Base-by-base conservation (phyloP, 139 green algal genomes). In the Gonium pectorale region DNA sequence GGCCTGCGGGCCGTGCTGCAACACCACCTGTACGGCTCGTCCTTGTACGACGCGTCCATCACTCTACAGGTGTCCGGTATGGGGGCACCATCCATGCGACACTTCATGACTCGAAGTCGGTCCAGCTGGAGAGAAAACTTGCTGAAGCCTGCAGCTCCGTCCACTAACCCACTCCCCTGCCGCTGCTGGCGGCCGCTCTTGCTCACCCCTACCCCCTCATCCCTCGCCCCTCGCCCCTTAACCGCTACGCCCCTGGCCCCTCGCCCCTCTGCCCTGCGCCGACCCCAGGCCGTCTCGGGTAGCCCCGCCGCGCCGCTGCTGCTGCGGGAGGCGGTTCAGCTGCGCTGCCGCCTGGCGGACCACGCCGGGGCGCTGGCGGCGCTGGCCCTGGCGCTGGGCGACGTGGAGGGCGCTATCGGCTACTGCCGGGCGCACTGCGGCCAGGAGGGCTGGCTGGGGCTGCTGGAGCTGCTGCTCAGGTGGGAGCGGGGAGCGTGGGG, bases 391-490 rank as follows among this genome's bases (percentile, higher is more conserved):
- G 72, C 52, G 40, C 79, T 96, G 41, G 59, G 80, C 1, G 90
- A 96, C 75, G 87, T 95, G 29, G 79, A 87, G 24, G 87, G 54
- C 1, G 94, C 91, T 0, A 92, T 94, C 67, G 62, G 62, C 43
- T 97, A 97, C 90, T 96, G 93, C 75, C 78, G 67, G 19, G 37
- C 67, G 13, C 88, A 89, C 33, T 79, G 82, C 54, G 64, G 79
- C 9, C 49, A 67, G 62, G 38, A 86, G 69, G 54, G 69, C 29
- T 89, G 88, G 64, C 83, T 96, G 33, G 40, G 86, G 62, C 88
- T 95, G 72, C 69, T 96, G 83, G 88, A 93, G 44, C 88, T 96
- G 52, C 87, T 97, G 74, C 90, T 97, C 43, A 87, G 85, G 54
- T 93, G 37, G 21, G 79, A 13, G 38, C 21, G 7, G 33, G 5